A percentile compares a stretch with the other conserved stretches of the same genome.
Conservation (phyloP, 2,329 filamentous ascomycete species). For the Orbilia javanica region DNA sequence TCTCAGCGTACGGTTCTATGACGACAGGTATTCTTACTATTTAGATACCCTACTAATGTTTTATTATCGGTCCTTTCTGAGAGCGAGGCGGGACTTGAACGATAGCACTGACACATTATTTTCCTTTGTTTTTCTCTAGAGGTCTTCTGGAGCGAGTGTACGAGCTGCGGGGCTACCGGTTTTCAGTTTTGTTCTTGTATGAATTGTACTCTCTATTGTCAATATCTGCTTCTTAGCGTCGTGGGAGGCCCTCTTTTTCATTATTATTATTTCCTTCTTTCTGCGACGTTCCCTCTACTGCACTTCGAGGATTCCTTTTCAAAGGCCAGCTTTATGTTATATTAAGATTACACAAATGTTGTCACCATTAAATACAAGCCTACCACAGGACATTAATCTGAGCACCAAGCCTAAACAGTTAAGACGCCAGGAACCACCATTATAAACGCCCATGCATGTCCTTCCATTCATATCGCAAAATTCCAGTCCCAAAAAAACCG, state of each 20-base stretch:
- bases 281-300: background rate
- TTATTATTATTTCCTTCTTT: background rate
- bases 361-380: constrained; percentile 17
- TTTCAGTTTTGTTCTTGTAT: background rate
- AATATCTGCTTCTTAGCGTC: constrained; percentile 24
- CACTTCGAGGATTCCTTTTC: background rate
- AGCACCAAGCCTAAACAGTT: background rate
- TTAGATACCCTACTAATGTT: constrained; percentile 46
- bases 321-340: constrained; percentile 51
- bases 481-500: background rate
- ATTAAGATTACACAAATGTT: constrained; percentile 47
- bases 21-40: constrained; percentile 8
- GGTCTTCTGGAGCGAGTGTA: constrained; percentile 23
- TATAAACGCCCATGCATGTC: constrained; percentile 27
- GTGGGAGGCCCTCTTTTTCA: constrained; percentile 6
- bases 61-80: constrained; percentile 10
- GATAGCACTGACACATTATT: background rate
- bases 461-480: constrained; percentile 5
- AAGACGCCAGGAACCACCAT: constrained; percentile 29
- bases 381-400: constrained; percentile 3
- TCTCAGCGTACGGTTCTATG: background rate
- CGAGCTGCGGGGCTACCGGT: background rate
- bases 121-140: constrained; percentile 29
- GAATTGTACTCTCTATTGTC: background rate
- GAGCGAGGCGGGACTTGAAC: constrained; percentile 1